phyloP scores from a whole-genome alignment of 441 rosid genomes.

The Erysimum cheiri region DNA sequence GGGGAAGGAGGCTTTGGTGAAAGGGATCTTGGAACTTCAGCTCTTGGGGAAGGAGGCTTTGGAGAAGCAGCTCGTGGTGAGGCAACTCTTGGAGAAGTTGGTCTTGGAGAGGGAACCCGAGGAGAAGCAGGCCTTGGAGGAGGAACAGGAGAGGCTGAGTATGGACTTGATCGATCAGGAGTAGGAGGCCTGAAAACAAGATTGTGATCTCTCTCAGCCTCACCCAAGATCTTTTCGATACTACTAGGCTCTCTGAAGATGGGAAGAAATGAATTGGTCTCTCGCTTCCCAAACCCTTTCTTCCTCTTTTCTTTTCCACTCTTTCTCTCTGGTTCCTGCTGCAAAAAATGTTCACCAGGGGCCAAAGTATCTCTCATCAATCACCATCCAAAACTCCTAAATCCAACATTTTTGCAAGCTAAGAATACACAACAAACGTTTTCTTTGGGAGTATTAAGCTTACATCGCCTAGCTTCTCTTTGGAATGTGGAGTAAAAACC shows the following conservation, averaged over 20 bases:
- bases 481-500: conserved; percentile 70
- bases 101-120: conserved; percentile 51
- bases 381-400: conserved; percentile 12
- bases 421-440: background rate
- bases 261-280: conserved; percentile 85
- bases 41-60: conserved; percentile 26
- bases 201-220: conserved; percentile 90
- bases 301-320: conserved; percentile 69
- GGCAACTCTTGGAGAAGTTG: conserved; percentile 61
- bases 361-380: conserved; percentile 34
- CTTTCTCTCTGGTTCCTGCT: conserved; percentile 77
- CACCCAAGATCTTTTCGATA: conserved; percentile 90
- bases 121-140: conserved; percentile 54
- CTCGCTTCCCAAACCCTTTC: conserved; percentile 71
- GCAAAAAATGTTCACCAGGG: conserved; percentile 14
- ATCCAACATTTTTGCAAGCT: conserved; percentile 15
- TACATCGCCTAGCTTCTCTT: conserved; percentile 74
- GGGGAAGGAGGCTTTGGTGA: conserved; percentile 54
- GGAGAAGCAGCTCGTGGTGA: conserved; percentile 64
- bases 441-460: conserved; percentile 16
- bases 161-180: conserved; percentile 36
- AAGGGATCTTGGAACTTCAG: conserved; percentile 36
- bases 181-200: conserved; percentile 76
- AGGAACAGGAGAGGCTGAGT: conserved; percentile 36
- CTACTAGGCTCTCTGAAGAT: conserved; percentile 90